Conservation (phyloP, 1,139 yeast genomes). For the Meyerozyma guilliermondii region DNA sequence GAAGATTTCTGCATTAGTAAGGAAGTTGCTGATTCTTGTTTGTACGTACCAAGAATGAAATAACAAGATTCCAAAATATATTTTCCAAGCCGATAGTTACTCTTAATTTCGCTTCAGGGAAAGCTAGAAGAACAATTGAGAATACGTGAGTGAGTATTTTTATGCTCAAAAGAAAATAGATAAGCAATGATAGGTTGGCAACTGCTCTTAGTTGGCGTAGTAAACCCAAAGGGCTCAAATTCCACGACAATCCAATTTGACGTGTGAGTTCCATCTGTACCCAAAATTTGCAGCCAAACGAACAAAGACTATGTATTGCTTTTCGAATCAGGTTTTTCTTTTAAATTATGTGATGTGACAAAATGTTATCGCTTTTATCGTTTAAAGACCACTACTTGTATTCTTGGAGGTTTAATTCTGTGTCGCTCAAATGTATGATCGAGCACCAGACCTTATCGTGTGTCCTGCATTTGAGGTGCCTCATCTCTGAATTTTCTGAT, state of each 20-base stretch:
- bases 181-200: neutral
- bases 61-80: conserved; percentile 32
- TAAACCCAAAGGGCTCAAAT: neutral
- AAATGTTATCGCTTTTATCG: too few relatives aligned
- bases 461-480: neutral
- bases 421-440: neutral
- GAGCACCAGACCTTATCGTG: neutral
- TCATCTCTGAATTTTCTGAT: conserved; percentile 1
- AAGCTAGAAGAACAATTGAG: neutral
- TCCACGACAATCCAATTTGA: neutral
- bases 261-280: neutral
- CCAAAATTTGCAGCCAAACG: neutral
- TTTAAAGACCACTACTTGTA: too few relatives aligned
- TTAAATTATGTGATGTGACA: too few relatives aligned
- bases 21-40: neutral
- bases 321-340: too few relatives aligned
- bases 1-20: conserved; percentile 8
- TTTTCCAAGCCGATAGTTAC: conserved; percentile 9
- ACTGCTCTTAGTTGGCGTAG: neutral
- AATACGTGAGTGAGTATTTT: neutral
- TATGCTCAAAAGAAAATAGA: conserved; percentile 1
- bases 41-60: conserved; percentile 28
- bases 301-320: neutral
- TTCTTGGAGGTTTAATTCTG: neutral
- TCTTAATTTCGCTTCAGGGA: neutral